A percentile compares a stretch with the other conserved stretches of the same genome.
Evolutionary conservation across 148 eudicot species (phyloP).

Genomic region (Vaccinium vitisidaea): DNA sequence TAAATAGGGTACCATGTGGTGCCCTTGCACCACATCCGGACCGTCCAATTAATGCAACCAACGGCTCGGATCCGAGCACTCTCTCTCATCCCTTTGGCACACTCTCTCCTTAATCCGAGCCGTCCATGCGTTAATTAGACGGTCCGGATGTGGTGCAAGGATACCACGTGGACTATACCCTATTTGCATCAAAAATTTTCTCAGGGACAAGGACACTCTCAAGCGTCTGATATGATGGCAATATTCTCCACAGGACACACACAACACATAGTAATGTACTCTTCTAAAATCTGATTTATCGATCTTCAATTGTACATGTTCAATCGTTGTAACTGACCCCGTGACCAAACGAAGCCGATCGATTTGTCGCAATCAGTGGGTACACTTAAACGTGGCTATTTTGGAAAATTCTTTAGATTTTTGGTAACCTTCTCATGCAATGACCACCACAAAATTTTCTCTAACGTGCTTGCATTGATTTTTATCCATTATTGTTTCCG

Average conservation of each 20-base stretch:
- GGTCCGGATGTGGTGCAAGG: too few relatives aligned
- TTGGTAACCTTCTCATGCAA: neutral
- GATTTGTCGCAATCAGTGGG: neutral
- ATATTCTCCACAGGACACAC: neutral
- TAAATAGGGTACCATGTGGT: too few relatives aligned
- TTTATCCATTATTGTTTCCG: neutral
- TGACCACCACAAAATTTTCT: neutral
- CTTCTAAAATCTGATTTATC: neutral
- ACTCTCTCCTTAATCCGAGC: too few relatives aligned
- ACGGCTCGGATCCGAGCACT: too few relatives aligned
- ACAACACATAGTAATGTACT: neutral
- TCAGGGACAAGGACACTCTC: slow-evolving; percentile 9
- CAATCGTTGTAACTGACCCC: slow-evolving; percentile 1
- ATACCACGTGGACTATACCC: too few relatives aligned
- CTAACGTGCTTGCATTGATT: neutral
- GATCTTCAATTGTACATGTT: neutral
- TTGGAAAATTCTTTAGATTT: neutral
- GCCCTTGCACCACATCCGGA: too few relatives aligned
- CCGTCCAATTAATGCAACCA: too few relatives aligned
- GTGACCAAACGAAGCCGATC: slow-evolving; percentile 8
- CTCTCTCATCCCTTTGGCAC: too few relatives aligned
- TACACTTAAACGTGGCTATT: neutral
- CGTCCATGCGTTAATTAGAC: too few relatives aligned
- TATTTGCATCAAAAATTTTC: too few relatives aligned
- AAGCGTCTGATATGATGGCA: neutral